These are phyloP conservation scores for Pythium phragmitis DNA, from an alignment of 352 stramenopile genomes.

Conservation along the genomic window DNA sequence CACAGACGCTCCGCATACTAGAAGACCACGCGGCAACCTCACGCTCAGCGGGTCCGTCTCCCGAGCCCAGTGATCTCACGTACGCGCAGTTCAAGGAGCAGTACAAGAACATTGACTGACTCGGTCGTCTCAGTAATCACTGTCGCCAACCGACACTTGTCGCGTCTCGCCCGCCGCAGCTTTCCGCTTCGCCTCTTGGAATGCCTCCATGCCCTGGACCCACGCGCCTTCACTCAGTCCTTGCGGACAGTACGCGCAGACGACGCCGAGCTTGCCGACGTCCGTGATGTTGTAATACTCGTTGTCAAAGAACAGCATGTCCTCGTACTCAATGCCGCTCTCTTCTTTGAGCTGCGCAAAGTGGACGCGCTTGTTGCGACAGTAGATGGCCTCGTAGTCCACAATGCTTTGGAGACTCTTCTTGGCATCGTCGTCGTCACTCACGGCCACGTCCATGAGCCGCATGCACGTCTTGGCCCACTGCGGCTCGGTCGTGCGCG, in stretches of 20 bases:
- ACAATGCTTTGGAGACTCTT: constrained; percentile 57
- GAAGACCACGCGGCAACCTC: neutral
- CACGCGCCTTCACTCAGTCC: constrained; percentile 68
- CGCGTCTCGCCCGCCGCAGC: neutral
- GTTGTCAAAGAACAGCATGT: constrained; percentile 98
- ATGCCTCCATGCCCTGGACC: constrained; percentile 69
- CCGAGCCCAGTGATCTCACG: constrained; percentile 10
- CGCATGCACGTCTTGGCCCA: constrained; percentile 81
- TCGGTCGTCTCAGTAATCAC: constrained; percentile 12
- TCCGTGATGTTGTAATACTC: constrained; percentile 80
- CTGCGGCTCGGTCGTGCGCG: constrained; percentile 65
- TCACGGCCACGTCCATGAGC: constrained; percentile 53
- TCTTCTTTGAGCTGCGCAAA: constrained; percentile 90
- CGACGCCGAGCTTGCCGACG: constrained; percentile 67
- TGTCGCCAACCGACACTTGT: neutral
- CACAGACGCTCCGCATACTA: constrained; percentile 2
- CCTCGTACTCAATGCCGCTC: constrained; percentile 90
- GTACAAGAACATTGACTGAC: neutral
- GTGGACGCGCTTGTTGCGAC: constrained; percentile 87
- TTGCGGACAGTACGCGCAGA: constrained; percentile 75
- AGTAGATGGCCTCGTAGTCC: constrained; percentile 83
- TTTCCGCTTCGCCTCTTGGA: constrained; percentile 51
- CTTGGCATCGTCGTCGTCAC: constrained; percentile 25
- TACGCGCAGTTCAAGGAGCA: constrained; percentile 16
- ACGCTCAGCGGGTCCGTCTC: neutral